These are phyloP conservation scores for Backusella mclennaniae DNA, from an alignment of 192 early-diverging fungal genomes.

Conservation along the genomic window DNA sequence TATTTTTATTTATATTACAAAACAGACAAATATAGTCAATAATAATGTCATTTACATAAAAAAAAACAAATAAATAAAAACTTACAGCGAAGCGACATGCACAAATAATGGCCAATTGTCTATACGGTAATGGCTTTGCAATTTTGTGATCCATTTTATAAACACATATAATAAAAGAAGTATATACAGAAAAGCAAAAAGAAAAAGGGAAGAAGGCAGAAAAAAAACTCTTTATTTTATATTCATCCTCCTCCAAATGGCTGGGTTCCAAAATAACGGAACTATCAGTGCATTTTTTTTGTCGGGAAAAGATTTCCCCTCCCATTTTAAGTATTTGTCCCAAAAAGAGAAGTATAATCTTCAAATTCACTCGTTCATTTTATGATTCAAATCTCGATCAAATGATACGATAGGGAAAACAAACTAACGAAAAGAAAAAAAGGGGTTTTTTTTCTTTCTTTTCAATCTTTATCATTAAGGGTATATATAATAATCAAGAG, in stretches of 20 bases:
- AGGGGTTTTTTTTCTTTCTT: background rate
- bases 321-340: background rate
- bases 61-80: background rate
- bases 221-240: background rate
- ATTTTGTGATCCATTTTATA: conserved; percentile 5
- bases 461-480: background rate
- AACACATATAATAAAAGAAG: background rate
- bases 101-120: conserved; percentile 22
- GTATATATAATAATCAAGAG: no score
- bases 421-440: background rate
- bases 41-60: background rate
- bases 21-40: background rate
- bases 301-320: background rate
- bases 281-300: background rate
- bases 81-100: conserved; percentile 23
- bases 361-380: background rate
- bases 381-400: background rate
- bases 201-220: background rate
- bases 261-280: background rate
- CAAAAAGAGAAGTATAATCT: background rate
- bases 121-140: conserved; percentile 11
- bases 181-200: background rate
- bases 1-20: background rate
- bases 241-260: background rate
- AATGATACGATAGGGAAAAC: background rate